Conservation (phyloP, 306 rosid species). For the Ormosia emarginata region DNA sequence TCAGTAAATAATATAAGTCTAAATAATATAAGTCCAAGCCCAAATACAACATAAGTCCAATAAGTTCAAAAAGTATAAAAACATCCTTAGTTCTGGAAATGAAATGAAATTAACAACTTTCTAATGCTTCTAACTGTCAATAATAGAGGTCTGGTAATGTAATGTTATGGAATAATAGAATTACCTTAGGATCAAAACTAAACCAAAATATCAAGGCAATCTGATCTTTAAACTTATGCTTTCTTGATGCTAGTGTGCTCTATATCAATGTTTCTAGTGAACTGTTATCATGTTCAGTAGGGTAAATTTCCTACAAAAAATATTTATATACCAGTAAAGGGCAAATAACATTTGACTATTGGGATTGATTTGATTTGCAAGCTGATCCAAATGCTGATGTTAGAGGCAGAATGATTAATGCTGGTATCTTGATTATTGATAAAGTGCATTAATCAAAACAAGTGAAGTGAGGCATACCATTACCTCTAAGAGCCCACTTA, state of each 20-base stretch:
- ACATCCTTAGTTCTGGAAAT: not conserved
- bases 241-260: not conserved
- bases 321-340: not conserved
- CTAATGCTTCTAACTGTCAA: not conserved
- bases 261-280: not conserved
- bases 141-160: not conserved
- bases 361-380: constrained; percentile 56
- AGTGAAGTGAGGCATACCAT: no score
- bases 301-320: not conserved
- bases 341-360: not conserved
- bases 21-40: no score
- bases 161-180: not conserved
- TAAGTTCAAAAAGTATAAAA: not conserved
- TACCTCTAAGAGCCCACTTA: no score
- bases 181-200: not conserved
- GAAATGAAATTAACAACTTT: not conserved
- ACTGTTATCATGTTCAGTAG: not conserved
- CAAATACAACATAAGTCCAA: no score
- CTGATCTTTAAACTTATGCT: not conserved
- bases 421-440: constrained; percentile 93
- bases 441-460: no score
- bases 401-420: constrained; percentile 93
- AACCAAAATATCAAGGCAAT: not conserved
- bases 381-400: constrained; percentile 95
- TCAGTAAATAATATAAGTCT: no score